A percentile compares a stretch with the other conserved stretches of the same genome.
Conservation (phyloP, 2,329 filamentous ascomycete species). For the Venturia pyrina region DNA sequence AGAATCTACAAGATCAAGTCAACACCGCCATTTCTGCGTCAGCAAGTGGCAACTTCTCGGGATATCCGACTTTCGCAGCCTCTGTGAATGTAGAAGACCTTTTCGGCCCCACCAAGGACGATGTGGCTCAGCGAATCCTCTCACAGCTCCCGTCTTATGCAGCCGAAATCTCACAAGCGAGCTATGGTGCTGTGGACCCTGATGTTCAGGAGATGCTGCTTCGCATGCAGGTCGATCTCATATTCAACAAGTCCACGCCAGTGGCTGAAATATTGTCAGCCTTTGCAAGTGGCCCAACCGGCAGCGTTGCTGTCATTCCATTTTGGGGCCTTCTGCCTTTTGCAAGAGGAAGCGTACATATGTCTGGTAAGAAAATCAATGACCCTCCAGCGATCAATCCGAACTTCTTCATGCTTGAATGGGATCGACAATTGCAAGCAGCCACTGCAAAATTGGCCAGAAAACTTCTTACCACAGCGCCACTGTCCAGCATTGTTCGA, state of each 20-base stretch:
- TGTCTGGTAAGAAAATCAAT: constrained; percentile 12
- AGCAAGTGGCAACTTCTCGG: background rate
- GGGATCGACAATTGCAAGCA: no score
- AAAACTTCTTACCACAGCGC: no score
- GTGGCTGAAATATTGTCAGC: no score
- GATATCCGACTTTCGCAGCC: background rate
- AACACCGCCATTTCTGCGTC: background rate
- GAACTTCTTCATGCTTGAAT: background rate
- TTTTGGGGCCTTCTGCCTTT: constrained; percentile 19
- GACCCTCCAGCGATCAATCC: constrained; percentile 6
- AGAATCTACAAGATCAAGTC: constrained; percentile 10
- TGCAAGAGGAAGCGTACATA: constrained; percentile 23
- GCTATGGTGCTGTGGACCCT: background rate
- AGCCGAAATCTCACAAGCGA: no score
- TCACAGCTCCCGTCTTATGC: background rate
- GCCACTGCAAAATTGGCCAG: no score
- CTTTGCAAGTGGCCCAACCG: background rate
- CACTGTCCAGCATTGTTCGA: no score
- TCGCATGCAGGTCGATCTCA: background rate
- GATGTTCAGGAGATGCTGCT: background rate
- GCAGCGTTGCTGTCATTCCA: background rate
- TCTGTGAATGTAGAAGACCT: no score
- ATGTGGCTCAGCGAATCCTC: no score
- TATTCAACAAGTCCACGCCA: background rate
- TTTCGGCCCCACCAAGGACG: no score